These are phyloP conservation scores for Nothomitra cinnamomea DNA, from an alignment of 2,329 filamentous ascomycete genomes.

Conservation along the genomic window DNA sequence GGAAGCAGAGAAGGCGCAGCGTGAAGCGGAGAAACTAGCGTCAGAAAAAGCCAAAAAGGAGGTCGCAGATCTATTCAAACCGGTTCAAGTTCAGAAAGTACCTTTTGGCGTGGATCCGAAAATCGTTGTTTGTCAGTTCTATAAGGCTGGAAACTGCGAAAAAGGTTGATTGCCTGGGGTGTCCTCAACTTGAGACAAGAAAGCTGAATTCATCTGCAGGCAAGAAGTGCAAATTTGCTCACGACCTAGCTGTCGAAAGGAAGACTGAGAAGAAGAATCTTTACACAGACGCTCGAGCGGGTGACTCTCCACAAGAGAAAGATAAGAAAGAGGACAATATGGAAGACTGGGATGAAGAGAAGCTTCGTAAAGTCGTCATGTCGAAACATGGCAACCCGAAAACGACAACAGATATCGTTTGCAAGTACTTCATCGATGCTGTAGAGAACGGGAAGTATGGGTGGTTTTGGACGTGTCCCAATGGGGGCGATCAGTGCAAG, in stretches of 20 bases:
- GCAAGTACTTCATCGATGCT: conserved; percentile 94
- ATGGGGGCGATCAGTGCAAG: conserved; percentile 95
- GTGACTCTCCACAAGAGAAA: conserved; percentile 42
- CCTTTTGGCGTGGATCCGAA: conserved; percentile 97
- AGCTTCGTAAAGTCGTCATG: conserved; percentile 73
- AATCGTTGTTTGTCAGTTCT: conserved; percentile 91
- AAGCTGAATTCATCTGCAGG: conserved; percentile 19
- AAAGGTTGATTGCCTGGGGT: conserved; percentile 38
- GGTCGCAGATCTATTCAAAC: conserved; percentile 67
- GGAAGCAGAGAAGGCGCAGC: conserved; percentile 42
- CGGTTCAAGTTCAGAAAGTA: conserved; percentile 91
- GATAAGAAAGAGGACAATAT: conserved; percentile 80
- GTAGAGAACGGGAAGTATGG: conserved; percentile 98
- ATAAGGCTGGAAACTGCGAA: conserved; percentile 92
- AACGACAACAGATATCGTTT: conserved; percentile 94
- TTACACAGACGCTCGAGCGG: conserved; percentile 67
- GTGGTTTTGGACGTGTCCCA: conserved; percentile 98
- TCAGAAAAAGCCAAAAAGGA: conserved; percentile 73
- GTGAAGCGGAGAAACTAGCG: conserved; percentile 79
- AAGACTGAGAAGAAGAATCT: conserved; percentile 86
- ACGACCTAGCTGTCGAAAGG: conserved; percentile 75
- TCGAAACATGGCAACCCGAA: conserved; percentile 96
- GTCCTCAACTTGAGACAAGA: background rate
- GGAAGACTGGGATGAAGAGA: conserved; percentile 95
- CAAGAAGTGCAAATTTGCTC: conserved; percentile 93